Evolutionary conservation across 2,329 filamentous ascomycete genomes (phyloP), one percentile per base, ranked within the genome.

Genomic region (Westerdykella aurantiaca): DNA sequence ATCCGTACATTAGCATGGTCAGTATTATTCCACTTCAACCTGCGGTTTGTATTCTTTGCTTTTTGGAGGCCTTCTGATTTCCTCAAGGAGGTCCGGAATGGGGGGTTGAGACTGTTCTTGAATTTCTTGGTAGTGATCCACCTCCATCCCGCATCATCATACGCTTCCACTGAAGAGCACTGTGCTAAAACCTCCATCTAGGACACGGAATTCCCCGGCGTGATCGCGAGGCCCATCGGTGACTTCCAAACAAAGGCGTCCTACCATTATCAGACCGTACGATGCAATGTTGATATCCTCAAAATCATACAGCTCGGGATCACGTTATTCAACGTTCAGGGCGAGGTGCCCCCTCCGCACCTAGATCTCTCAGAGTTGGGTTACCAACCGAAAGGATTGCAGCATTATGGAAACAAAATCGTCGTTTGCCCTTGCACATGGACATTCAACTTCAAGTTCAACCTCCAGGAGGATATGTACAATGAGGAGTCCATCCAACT

Each of bases 371-470:
- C 63, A 18, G 72, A 73, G 23, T 63, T 80, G 47, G 51, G 34
- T 37, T 66, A 66, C 51, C 52, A 58, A 34, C 61, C 61, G n/a
- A 67, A 73, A 42, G 71, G 72, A 49, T 67, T 73, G 35, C 70
- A 72, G 51, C 68, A 69, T 21, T 77, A 78, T 51, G 70, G 68
- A 16, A 75, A 73, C 50, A 75, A 74, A 50, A 70, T 78, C 42
- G 64, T 74, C n/a, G 76, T 79, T 39, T 82, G 88, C 46, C 91
- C 88, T 13, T 94, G 86, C 63, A 94, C 91, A 14, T 98, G 93
- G 93, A 91, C 96, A 57, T 98, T 98, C 77, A 97, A 98, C 75
- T 98, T 98, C 71, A 85, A 90, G 57, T 98, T 97, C 69, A 93
- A 88, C 1, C 77, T 96, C 9, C 86, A 93, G 54, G 82, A 91